Conservation (phyloP, 371 early-diverging fungal species). For the Mucor mucedo region DNA sequence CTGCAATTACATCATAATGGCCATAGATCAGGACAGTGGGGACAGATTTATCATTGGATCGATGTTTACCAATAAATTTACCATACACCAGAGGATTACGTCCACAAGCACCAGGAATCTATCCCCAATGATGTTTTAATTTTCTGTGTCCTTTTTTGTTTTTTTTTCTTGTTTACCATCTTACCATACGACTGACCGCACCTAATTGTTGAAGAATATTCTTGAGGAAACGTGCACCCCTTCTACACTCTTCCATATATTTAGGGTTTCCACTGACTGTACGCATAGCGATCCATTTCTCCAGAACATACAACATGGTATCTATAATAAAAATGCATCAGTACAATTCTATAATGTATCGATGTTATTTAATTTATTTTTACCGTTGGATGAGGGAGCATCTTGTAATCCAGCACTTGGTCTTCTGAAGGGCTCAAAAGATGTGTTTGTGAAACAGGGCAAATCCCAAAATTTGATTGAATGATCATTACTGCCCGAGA, state of each 20-base stretch:
- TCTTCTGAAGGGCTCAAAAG: conserved; percentile 38
- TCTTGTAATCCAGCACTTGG: conserved; percentile 17
- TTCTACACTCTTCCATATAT: conserved; percentile 34
- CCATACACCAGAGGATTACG: conserved; percentile 83
- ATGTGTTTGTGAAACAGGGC: conserved; percentile 17
- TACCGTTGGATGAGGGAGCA: conserved; percentile 33
- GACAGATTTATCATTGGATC: conserved; percentile 1
- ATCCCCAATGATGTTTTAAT: neutral
- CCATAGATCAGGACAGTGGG: conserved; percentile 80
- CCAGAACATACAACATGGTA: conserved; percentile 68
- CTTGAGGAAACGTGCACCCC: conserved; percentile 38
- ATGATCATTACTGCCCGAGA: conserved; percentile 76
- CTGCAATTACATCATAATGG: conserved; percentile 85
- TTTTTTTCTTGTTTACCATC: neutral
- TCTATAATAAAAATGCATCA: conserved; percentile 13
- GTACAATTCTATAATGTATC: no score
- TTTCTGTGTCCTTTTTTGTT: neutral
- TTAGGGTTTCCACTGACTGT: conserved; percentile 72
- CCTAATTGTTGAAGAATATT: conserved; percentile 78
- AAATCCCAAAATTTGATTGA: conserved; percentile 64
- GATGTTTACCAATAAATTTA: conserved; percentile 59
- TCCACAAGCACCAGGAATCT: conserved; percentile 69
- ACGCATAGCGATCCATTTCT: conserved; percentile 74
- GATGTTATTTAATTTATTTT: neutral
- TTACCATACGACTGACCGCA: conserved; percentile 67